Percentiles rank a stretch among this genome's conserved stretches.
phyloP scores from a whole-genome alignment of 2,329 filamentous ascomycete genomes.

The Trichoderma atrobrunneum region DNA sequence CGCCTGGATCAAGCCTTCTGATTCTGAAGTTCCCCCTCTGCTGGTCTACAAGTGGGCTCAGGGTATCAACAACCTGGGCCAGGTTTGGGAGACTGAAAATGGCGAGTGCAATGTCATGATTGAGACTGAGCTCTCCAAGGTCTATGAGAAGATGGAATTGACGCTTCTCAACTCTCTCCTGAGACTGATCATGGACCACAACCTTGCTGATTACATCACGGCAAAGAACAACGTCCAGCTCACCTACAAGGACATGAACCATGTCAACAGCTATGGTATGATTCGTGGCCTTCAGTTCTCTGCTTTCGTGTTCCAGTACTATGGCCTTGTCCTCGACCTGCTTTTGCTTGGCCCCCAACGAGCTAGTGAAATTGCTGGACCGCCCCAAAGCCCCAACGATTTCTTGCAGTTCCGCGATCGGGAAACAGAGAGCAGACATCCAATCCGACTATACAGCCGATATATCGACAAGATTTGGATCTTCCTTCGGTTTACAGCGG shows the following conservation, averaged over 20 bases:
- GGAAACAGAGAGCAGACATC: conserved; percentile 87
- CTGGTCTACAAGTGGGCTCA: conserved; percentile 99
- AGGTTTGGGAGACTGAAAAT: conserved; percentile 90
- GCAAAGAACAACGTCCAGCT: conserved; percentile 99
- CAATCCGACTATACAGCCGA: conserved; percentile 93
- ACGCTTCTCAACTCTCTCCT: conserved; percentile 91
- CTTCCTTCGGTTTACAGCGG: conserved; percentile 87
- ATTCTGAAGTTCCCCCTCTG: conserved; percentile 93
- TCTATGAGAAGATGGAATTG: conserved; percentile 98
- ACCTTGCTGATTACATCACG: conserved; percentile 97
- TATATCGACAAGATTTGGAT: conserved; percentile 99
- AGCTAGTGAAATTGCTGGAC: conserved; percentile 96
- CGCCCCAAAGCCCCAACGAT: conserved; percentile 90
- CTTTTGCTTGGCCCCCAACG: conserved; percentile 88
- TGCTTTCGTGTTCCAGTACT: conserved; percentile 98
- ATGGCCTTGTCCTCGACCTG: conserved; percentile 91
- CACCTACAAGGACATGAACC: conserved; percentile 99
- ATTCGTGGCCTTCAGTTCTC: conserved; percentile 98
- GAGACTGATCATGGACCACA: conserved; percentile 98
- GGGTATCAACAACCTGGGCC: conserved; percentile 95
- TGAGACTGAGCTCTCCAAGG: conserved; percentile 96
- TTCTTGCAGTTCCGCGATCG: conserved; percentile 96
- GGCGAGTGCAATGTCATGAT: conserved; percentile 99
- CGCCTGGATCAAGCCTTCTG: conserved; percentile 98
- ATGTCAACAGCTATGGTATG: conserved; percentile 98